Evolutionary conservation across 768 basidiomycete genomes (phyloP).

Genomic region (Suillus clintonianus): DNA sequence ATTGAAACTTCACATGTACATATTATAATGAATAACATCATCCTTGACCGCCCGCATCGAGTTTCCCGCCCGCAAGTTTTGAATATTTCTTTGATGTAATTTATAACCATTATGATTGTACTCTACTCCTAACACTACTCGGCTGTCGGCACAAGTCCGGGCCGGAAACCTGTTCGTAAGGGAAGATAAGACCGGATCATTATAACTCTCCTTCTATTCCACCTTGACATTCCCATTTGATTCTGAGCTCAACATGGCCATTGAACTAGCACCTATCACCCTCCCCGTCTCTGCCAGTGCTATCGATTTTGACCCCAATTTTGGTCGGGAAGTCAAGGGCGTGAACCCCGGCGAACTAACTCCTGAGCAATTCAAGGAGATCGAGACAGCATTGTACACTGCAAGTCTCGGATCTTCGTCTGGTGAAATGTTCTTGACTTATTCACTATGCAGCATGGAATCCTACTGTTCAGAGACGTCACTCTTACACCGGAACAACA

Average conservation of each 20-base stretch:
- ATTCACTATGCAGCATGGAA: constrained; percentile 52
- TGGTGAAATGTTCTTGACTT: background rate
- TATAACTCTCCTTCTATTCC: background rate
- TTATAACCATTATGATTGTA: too few relatives aligned
- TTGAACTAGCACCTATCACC: constrained; percentile 65
- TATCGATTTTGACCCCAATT: constrained; percentile 57
- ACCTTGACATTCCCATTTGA: background rate
- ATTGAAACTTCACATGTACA: background rate
- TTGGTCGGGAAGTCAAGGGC: constrained; percentile 79
- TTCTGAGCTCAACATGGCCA: constrained; percentile 50
- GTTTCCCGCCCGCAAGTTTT: background rate
- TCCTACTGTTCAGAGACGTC: constrained; percentile 73
- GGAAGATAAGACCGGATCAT: background rate
- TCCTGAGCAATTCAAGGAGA: constrained; percentile 62
- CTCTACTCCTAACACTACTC: background rate
- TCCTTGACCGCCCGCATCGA: background rate
- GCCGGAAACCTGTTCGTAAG: background rate
- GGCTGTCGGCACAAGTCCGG: background rate
- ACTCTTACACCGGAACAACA: constrained; percentile 79
- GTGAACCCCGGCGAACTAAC: constrained; percentile 65
- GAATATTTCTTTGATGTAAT: too few relatives aligned
- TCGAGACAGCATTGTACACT: constrained; percentile 76
- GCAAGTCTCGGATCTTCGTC: constrained; percentile 34
- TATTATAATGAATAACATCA: background rate
- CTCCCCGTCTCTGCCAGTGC: constrained; percentile 74